Percentiles rank a stretch among this genome's conserved stretches.
Conservation (phyloP, 768 basidiomycete species). For the Mrakia blollopis region DNA sequence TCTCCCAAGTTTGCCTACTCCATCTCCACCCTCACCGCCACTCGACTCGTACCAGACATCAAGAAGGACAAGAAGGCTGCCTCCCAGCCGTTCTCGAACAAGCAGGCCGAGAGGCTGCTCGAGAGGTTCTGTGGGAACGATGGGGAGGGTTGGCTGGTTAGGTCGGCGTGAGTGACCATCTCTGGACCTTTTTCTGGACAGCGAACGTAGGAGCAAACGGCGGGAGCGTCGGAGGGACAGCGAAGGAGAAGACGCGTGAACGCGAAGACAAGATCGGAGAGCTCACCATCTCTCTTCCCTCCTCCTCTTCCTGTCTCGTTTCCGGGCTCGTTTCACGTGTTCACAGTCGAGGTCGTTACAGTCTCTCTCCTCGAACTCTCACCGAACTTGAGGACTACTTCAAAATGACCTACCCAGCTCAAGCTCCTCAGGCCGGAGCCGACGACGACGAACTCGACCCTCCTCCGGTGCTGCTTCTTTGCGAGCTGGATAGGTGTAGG, state of each 20-base stretch:
- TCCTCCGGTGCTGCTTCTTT: neutral
- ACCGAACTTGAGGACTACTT: constrained; percentile 71
- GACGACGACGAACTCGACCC: neutral
- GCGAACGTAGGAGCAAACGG: too few relatives aligned
- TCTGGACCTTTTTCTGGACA: too few relatives aligned
- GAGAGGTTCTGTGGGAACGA: constrained; percentile 74
- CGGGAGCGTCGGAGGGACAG: neutral
- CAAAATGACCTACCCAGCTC: constrained; percentile 65
- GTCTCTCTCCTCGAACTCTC: constrained; percentile 67
- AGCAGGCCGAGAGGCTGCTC: constrained; percentile 64
- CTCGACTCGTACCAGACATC: constrained; percentile 62
- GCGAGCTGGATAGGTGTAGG: neutral
- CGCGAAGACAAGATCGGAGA: neutral
- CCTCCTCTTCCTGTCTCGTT: neutral
- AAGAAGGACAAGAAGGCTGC: constrained; percentile 48
- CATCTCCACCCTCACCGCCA: constrained; percentile 67
- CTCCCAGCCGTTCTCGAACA: constrained; percentile 60
- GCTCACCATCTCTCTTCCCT: too few relatives aligned
- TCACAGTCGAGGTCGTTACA: constrained; percentile 59
- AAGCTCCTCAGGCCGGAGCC: constrained; percentile 43
- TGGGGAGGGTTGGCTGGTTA: constrained; percentile 38
- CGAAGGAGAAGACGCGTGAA: neutral
- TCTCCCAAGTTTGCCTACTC: constrained; percentile 70
- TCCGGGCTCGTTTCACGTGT: neutral
- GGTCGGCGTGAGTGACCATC: constrained; percentile 73